Evolutionary conservation across 352 stramenopile genomes (phyloP), one percentile per base, ranked within the genome.

Genomic region (Phytopythium cucurbitacearum): DNA sequence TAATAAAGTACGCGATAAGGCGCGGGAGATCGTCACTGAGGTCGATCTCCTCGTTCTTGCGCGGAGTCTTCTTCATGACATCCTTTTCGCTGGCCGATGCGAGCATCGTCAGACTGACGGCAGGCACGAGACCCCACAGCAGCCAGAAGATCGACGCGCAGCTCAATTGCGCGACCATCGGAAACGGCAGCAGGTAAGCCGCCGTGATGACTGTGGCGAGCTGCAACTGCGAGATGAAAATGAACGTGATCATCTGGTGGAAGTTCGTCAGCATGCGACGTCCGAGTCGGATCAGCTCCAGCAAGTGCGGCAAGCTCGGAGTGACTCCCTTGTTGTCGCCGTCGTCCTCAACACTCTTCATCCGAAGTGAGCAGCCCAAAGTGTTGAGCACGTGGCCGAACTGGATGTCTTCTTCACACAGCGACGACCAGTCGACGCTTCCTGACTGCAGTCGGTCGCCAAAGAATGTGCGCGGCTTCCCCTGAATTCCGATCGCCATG

Each of bases 361-460:
- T 59, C n/a, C 76, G 75, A 36, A 94, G 91, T 7, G 79, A 75
- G 59, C 85, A 94, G 7, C 80, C 66, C 16, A 94, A 53, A 0
- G 85, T 93, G 63, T 92, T 92, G 33, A 95, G 61, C n/a, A 90
- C 74, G 52, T 91, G 76, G 47, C 85, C 93, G 41, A 95, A 81
- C 41, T 89, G 69, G 46, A 89, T 67, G 54, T 95, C 85, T 7
- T 90, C 80, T 33, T 88, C 63, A n/a, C 48, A 54, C 38, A 54
- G 32, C 1, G 76, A 81, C 33, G 88, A 78, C 34, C 85, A 69
- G n/a, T 81, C 69, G 2, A 88, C 51, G 21, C 65, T 76, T 2
- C 80, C 83, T 16, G 64, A 55, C 5, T 80, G 80, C 21, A 94
- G 65, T 2, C 69, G 39, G 16, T 85, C 79, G 41, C 91, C 71